These are phyloP conservation scores for Brasenia schreberi DNA, from an alignment of 164 flowering plant genomes.

Conservation along the genomic window DNA sequence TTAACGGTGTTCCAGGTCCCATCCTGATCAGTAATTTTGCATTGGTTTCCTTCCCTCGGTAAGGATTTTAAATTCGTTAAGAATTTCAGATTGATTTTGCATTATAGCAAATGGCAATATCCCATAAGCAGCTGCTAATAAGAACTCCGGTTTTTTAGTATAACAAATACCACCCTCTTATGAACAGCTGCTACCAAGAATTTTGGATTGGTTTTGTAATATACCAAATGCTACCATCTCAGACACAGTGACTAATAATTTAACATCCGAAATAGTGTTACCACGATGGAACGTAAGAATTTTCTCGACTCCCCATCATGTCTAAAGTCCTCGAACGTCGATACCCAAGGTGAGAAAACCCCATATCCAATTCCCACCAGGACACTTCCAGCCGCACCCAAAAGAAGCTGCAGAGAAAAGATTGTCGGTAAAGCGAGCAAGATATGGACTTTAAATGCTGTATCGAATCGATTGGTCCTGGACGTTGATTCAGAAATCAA, in stretches of 20 bases:
- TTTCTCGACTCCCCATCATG: slow-evolving; percentile 42
- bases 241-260: too few species aligned
- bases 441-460: slow-evolving; percentile 59
- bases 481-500: neutral
- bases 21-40: slow-evolving; percentile 33
- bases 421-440: slow-evolving; percentile 56
- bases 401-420: slow-evolving; percentile 58
- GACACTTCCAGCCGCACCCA: slow-evolving; percentile 66
- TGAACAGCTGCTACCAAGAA: too few species aligned
- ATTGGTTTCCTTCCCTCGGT: too few species aligned
- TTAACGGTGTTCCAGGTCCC: slow-evolving; percentile 83
- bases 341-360: slow-evolving; percentile 85
- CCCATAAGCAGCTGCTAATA: neutral
- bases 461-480: slow-evolving; percentile 67
- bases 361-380: slow-evolving; percentile 84
- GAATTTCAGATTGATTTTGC: too few species aligned
- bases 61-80: too few species aligned
- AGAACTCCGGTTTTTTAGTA: neutral
- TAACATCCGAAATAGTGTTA: slow-evolving; percentile 11
- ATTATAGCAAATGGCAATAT: neutral
- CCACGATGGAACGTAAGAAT: slow-evolving; percentile 71
- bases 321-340: slow-evolving; percentile 86
- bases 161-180: too few species aligned
- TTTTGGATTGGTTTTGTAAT: too few species aligned
- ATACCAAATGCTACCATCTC: too few species aligned